These are phyloP conservation scores for Vicia sativa DNA, from an alignment of 306 rosid species.

Conservation along the genomic window DNA sequence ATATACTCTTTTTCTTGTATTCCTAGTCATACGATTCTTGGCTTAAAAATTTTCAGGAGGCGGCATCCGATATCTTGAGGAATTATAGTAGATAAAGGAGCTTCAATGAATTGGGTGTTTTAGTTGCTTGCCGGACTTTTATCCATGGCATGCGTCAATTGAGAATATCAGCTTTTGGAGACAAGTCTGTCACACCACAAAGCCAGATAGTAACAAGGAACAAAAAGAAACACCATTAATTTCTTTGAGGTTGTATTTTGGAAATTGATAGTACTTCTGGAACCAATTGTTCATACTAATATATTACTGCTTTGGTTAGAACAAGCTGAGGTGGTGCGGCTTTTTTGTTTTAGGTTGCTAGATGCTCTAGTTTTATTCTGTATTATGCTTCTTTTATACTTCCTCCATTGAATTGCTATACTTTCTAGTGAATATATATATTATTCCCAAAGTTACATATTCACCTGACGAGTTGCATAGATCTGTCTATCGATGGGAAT, in stretches of 20 bases:
- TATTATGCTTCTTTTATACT: slow-evolving; percentile 22
- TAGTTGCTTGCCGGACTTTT: slow-evolving; percentile 62
- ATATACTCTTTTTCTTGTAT: not conserved
- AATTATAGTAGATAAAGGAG: slow-evolving; percentile 43
- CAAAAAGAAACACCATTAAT: slow-evolving; percentile 20
- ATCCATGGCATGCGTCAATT: slow-evolving; percentile 52
- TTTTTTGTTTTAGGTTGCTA: slow-evolving; percentile 24
- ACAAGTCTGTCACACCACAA: slow-evolving; percentile 40
- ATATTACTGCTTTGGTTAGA: slow-evolving; percentile 43
- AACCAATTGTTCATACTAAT: slow-evolving; percentile 32
- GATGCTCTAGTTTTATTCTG: slow-evolving; percentile 14
- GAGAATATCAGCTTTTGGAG: slow-evolving; percentile 49
- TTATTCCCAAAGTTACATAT: slow-evolving; percentile 12
- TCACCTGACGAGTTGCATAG: not conserved
- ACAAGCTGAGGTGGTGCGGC: slow-evolving; percentile 44
- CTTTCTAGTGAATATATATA: slow-evolving; percentile 6
- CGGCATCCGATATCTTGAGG: slow-evolving; percentile 80
- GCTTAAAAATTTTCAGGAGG: slow-evolving; percentile 66
- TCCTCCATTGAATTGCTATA: slow-evolving; percentile 30
- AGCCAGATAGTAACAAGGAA: slow-evolving; percentile 32
- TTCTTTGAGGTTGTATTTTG: slow-evolving; percentile 36
- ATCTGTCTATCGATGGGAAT: not conserved
- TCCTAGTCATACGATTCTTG: slow-evolving; percentile 20
- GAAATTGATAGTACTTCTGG: slow-evolving; percentile 29
- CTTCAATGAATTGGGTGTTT: slow-evolving; percentile 49